Conservation (phyloP, 2,329 filamentous ascomycete genomes). For the Cladosporium sp. region DNA sequence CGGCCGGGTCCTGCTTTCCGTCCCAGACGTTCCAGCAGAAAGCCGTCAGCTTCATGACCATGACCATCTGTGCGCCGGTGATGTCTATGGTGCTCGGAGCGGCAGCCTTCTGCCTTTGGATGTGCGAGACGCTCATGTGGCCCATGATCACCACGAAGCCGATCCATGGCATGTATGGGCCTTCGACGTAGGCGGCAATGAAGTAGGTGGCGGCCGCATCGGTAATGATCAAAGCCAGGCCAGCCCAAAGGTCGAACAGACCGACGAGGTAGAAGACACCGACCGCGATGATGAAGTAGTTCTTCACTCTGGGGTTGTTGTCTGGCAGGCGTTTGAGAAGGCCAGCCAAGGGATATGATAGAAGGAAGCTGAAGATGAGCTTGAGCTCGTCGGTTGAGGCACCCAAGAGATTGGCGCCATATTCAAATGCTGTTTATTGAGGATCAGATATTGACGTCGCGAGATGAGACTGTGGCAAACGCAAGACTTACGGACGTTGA, state of each 20-base stretch:
- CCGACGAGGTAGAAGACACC: slow-evolving; percentile 90
- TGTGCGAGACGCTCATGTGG: slow-evolving; percentile 89
- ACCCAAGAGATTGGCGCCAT: slow-evolving; percentile 54
- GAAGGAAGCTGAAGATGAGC: slow-evolving; percentile 81
- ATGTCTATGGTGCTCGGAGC: slow-evolving; percentile 72
- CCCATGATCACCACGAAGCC: slow-evolving; percentile 92
- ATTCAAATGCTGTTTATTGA: slow-evolving; percentile 54
- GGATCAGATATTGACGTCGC: not conserved
- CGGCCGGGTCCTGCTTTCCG: slow-evolving; percentile 70
- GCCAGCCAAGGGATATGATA: slow-evolving; percentile 88
- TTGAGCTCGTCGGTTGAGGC: slow-evolving; percentile 72
- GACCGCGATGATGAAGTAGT: slow-evolving; percentile 79
- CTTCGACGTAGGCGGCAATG: slow-evolving; percentile 78
- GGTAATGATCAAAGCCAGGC: slow-evolving; percentile 72
- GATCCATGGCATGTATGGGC: slow-evolving; percentile 96
- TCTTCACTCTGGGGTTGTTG: slow-evolving; percentile 76
- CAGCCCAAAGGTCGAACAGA: slow-evolving; percentile 87
- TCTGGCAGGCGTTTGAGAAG: slow-evolving; percentile 89
- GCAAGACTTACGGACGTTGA: slow-evolving; percentile 54
- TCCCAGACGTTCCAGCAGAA: slow-evolving; percentile 99
- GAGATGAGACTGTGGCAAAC: not conserved
- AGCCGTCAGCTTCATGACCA: slow-evolving; percentile 94
- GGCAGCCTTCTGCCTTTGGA: slow-evolving; percentile 69
- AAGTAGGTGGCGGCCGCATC: slow-evolving; percentile 75
- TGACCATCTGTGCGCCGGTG: slow-evolving; percentile 93